Conservation (phyloP, 164 flowering plant species). For the Berberis thunbergii region DNA sequence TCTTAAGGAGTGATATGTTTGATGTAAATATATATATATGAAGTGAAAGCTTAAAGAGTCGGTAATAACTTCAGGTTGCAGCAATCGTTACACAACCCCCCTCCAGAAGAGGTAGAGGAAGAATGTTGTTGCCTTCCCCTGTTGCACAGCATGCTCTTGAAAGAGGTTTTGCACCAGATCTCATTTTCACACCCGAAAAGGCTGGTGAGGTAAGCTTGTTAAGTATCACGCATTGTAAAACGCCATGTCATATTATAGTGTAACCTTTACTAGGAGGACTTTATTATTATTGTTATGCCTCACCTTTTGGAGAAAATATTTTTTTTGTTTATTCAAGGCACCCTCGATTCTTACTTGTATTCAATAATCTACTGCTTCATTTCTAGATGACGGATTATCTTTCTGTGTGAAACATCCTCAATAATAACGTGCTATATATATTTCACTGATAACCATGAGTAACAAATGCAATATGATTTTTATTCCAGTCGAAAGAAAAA, state of each 20-base stretch:
- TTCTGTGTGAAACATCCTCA: no score
- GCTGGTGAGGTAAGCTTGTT: conserved; percentile 73
- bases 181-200: conserved; percentile 76
- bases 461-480: no score
- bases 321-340: background rate
- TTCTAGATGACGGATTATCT: background rate
- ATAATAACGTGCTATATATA: no score
- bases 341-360: background rate
- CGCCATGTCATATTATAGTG: background rate
- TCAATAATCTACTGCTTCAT: background rate
- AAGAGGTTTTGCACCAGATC: conserved; percentile 63
- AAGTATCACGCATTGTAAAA: background rate
- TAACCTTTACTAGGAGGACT: background rate
- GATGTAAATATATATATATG: background rate
- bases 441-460: no score
- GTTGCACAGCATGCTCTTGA: conserved; percentile 82
- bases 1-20: background rate
- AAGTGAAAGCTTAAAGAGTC: background rate
- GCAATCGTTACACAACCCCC: conserved; percentile 96
- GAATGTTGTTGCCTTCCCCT: conserved; percentile 75
- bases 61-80: conserved; percentile 49
- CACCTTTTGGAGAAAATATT: background rate
- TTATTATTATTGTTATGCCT: background rate
- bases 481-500: no score
- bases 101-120: conserved; percentile 72